A percentile compares a stretch with the other conserved stretches of the same genome.
Evolutionary conservation across 345 rosid genomes (phyloP).

Genomic region (Gossypium herbaceum): DNA sequence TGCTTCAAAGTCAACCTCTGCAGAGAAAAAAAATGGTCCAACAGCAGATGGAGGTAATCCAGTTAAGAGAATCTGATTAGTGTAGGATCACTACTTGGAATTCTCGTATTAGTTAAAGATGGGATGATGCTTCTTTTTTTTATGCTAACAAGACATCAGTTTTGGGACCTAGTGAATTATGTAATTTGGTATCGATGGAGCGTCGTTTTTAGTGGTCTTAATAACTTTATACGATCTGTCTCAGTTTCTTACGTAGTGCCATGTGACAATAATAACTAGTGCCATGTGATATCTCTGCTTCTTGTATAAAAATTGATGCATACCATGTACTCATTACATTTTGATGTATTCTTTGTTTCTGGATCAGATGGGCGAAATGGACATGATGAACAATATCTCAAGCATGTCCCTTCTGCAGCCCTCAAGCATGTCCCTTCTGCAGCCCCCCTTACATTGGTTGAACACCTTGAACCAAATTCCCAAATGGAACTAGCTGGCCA

Average conservation of each 20-base stretch:
- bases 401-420: conserved; percentile 22
- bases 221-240: not conserved
- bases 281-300: not conserved
- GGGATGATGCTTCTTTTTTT: conserved; percentile 3
- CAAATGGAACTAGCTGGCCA: conserved; percentile 67
- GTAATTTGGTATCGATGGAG: not conserved
- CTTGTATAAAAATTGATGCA: not conserved
- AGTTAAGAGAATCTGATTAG: conserved; percentile 7
- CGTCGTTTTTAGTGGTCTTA: not conserved
- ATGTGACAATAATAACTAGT: not conserved
- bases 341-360: conserved; percentile 17
- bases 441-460: conserved; percentile 24
- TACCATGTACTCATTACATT: not conserved
- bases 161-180: not conserved
- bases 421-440: conserved; percentile 22
- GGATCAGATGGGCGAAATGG: conserved; percentile 37
- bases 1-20: conserved; percentile 25
- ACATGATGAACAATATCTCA: conserved; percentile 25
- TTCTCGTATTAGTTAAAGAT: conserved; percentile 5
- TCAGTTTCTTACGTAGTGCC: not conserved
- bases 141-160: not conserved
- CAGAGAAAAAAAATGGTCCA: conserved; percentile 26
- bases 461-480: conserved; percentile 39
- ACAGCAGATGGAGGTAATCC: conserved; percentile 22
- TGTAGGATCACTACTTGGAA: conserved; percentile 17